phyloP scores from a whole-genome alignment of 2,329 filamentous ascomycete species.

The Calonectria ilicicola region DNA sequence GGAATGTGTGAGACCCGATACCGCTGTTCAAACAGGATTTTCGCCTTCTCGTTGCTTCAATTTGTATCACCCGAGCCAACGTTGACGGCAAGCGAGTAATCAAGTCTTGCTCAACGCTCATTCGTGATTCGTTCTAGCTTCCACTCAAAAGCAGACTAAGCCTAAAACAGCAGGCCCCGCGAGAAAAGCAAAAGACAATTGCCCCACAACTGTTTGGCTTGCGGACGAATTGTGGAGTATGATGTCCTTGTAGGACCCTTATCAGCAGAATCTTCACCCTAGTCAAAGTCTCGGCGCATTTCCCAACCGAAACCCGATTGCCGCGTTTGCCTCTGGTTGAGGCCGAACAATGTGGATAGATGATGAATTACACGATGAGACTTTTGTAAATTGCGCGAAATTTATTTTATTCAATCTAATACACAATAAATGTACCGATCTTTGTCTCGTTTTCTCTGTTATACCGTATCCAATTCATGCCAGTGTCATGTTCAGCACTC shows the following conservation, averaged over 20 bases:
- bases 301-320: not conserved
- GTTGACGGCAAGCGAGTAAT: not conserved
- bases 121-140: not conserved
- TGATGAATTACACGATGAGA: not conserved
- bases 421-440: not conserved
- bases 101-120: not conserved
- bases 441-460: not conserved
- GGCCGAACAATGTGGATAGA: not conserved
- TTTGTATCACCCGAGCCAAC: not conserved
- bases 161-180: not conserved
- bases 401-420: not conserved
- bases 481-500: not conserved
- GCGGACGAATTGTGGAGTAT: not conserved
- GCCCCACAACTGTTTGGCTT: not conserved
- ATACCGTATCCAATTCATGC: not conserved
- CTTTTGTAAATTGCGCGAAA: not conserved
- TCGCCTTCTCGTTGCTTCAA: not conserved
- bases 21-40: not conserved
- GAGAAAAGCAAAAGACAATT: not conserved
- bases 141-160: not conserved
- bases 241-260: not conserved
- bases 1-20: not conserved
- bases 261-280: not conserved
- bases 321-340: not conserved
- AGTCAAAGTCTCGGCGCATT: not conserved